Evolutionary conservation across 2,329 filamentous ascomycete species (phyloP).

Genomic region (Botrytis tulipae): DNA sequence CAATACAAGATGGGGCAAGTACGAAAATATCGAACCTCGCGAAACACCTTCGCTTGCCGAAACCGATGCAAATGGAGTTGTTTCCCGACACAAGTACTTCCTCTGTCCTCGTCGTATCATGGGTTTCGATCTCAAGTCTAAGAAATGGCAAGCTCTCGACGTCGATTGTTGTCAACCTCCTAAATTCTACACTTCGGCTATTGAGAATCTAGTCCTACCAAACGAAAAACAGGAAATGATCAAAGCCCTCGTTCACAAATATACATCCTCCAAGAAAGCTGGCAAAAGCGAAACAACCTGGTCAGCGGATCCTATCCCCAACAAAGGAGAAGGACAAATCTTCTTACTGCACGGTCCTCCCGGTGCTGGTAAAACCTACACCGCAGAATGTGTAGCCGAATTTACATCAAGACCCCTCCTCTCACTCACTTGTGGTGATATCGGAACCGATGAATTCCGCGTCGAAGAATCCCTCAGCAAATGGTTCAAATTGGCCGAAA

Average conservation of each 20-base stretch:
- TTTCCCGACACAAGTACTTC: slow-evolving; percentile 27
- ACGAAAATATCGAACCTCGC: slow-evolving; percentile 29
- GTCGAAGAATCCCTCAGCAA: slow-evolving; percentile 50
- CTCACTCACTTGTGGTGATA: slow-evolving; percentile 46
- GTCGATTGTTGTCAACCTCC: slow-evolving; percentile 28
- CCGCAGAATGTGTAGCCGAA: slow-evolving; percentile 34
- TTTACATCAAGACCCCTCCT: slow-evolving; percentile 31
- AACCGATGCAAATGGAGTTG: slow-evolving; percentile 14
- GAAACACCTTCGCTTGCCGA: slow-evolving; percentile 23
- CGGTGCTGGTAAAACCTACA: slow-evolving; percentile 31
- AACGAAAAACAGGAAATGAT: slow-evolving; percentile 29
- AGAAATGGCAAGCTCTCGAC: slow-evolving; percentile 30
- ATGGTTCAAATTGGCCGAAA: slow-evolving; percentile 48
- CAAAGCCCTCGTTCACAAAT: slow-evolving; percentile 31
- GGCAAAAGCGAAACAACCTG: slow-evolving; percentile 21
- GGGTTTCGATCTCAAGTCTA: slow-evolving; percentile 32
- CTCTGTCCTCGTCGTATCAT: slow-evolving; percentile 29
- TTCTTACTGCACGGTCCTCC: slow-evolving; percentile 31
- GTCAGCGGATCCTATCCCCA: slow-evolving; percentile 27
- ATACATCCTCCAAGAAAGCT: slow-evolving; percentile 20
- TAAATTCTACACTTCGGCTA: slow-evolving; percentile 27
- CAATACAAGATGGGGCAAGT: slow-evolving; percentile 28
- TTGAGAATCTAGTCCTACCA: slow-evolving; percentile 29
- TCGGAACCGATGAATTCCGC: slow-evolving; percentile 46
- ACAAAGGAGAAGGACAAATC: slow-evolving; percentile 32